phyloP scores from a whole-genome alignment of 139 green algal genomes.

The Picochlorum costavermella region DNA sequence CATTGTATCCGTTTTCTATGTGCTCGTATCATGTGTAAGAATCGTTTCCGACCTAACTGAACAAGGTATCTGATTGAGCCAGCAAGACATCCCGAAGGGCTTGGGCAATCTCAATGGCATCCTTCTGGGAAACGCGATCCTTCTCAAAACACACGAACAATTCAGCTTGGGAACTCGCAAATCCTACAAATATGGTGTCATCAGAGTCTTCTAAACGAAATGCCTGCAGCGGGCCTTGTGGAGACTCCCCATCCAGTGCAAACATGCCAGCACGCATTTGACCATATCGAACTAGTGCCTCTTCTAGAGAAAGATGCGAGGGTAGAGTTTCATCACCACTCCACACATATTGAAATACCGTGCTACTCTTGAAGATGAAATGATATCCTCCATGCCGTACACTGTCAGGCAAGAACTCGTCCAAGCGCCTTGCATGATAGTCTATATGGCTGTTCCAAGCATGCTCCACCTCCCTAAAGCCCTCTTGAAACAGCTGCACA shows the following conservation, averaged over 20 bases:
- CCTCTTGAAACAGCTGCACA: neutral
- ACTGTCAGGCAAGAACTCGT: neutral
- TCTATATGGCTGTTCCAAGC: too few species aligned
- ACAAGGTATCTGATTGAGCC: too few species aligned
- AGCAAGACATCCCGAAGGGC: too few species aligned
- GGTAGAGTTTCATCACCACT: neutral
- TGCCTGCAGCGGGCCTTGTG: constrained; percentile 13
- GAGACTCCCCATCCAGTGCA: constrained; percentile 7
- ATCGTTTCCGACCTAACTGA: too few species aligned
- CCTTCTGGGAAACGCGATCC: neutral
- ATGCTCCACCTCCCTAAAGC: too few species aligned
- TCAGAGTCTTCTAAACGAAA: constrained; percentile 18
- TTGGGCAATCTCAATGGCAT: constrained; percentile 1
- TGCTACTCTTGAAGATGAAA: neutral
- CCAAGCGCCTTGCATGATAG: neutral
- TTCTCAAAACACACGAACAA: constrained; percentile 20
- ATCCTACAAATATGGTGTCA: constrained; percentile 14
- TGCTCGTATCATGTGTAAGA: too few species aligned
- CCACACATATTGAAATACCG: constrained; percentile 1
- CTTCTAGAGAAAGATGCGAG: neutral
- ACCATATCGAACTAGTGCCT: constrained; percentile 15
- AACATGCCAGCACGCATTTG: constrained; percentile 30
- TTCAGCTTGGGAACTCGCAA: constrained; percentile 9
- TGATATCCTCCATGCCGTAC: neutral
- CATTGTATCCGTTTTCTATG: too few species aligned